Percentiles rank a stretch among this genome's conserved stretches.
Conservation (phyloP, 768 basidiomycete species). For the Rhodocollybia butyracea region DNA sequence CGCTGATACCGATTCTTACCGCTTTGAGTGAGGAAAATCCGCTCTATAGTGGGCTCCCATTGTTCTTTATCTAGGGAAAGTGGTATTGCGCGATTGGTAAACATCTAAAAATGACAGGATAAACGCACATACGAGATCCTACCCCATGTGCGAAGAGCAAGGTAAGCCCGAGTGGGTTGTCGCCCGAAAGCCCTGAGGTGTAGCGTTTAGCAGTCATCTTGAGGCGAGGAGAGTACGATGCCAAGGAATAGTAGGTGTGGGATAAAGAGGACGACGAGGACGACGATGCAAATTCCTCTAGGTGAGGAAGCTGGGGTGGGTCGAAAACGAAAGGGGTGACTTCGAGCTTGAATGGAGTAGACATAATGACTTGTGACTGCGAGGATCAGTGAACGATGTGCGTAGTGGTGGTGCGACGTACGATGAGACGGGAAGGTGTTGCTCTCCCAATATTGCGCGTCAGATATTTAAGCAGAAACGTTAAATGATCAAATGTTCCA, state of each 20-base stretch:
- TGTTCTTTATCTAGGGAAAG: slow-evolving; percentile 47
- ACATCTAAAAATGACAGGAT: no score
- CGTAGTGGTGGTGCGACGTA: no score
- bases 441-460: no score
- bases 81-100: no score
- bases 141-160: slow-evolving; percentile 47
- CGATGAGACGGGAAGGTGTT: no score
- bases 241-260: neutral
- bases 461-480: no score
- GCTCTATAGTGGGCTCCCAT: slow-evolving; percentile 47
- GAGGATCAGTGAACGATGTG: no score
- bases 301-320: neutral
- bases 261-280: neutral
- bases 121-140: slow-evolving; percentile 38
- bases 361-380: neutral
- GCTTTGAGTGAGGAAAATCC: slow-evolving; percentile 29
- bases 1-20: slow-evolving; percentile 15
- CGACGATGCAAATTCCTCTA: neutral
- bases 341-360: neutral
- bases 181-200: slow-evolving; percentile 19
- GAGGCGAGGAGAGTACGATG: slow-evolving; percentile 14
- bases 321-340: slow-evolving; percentile 1
- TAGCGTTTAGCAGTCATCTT: slow-evolving; percentile 48
- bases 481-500: no score
- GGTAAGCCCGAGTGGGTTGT: slow-evolving; percentile 34